phyloP scores from a whole-genome alignment of 306 rosid species.

The Prunus fruticosa region DNA sequence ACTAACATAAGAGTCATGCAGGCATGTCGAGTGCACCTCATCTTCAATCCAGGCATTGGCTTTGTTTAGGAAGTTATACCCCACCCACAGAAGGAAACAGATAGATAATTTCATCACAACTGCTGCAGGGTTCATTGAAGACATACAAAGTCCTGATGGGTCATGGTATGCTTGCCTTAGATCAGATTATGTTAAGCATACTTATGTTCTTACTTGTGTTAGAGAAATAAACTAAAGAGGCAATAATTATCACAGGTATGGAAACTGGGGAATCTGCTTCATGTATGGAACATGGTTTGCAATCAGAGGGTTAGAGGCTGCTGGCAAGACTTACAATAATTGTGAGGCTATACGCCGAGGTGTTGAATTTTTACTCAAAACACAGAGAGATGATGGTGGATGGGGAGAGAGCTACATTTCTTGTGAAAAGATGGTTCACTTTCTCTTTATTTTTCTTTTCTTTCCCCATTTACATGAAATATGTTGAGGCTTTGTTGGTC shows the following conservation, averaged over 20 bases:
- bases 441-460: background rate
- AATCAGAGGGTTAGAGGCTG: constrained; percentile 27
- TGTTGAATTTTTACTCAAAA: constrained; percentile 29
- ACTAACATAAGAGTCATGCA: no score
- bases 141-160: constrained; percentile 28
- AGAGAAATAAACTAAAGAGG: no score
- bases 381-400: constrained; percentile 37
- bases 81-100: constrained; percentile 37
- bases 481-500: no score
- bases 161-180: constrained; percentile 22
- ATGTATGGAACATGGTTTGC: constrained; percentile 41
- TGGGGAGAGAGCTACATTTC: constrained; percentile 52
- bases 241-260: constrained; percentile 13
- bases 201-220: background rate
- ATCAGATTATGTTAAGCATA: background rate
- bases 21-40: constrained; percentile 33
- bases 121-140: background rate
- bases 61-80: constrained; percentile 36
- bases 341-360: constrained; percentile 28
- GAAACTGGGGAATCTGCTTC: constrained; percentile 45
- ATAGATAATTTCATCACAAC: background rate
- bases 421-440: constrained; percentile 27
- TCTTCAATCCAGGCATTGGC: constrained; percentile 36
- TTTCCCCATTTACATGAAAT: background rate
- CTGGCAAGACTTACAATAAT: constrained; percentile 24